Evolutionary conservation across 2,329 filamentous ascomycete species (phyloP), one percentile per base, ranked within the genome.

Genomic region (Dothistroma septosporum): DNA sequence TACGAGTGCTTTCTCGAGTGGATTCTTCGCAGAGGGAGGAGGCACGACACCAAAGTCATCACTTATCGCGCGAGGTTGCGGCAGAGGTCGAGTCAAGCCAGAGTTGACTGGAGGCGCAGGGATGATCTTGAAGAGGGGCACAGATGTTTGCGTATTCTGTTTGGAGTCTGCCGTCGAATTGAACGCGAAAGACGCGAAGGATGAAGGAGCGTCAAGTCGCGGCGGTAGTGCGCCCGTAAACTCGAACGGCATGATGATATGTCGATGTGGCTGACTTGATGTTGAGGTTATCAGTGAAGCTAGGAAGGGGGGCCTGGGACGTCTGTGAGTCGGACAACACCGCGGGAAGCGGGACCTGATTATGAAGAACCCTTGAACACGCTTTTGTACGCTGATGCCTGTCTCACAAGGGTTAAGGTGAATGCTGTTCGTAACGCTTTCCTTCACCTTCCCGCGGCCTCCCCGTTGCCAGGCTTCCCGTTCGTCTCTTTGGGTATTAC

Each of bases 401-500:
- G 41, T 44, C n/a, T 8, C 19, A 5, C 12, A 44, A 44, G 41
- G 41, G 3, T 44, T n/a, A 5, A 8, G n/a, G 41, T 44, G 50
- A 60, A 53, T 46, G 46, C 16, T 24, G n/a, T 37, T 33, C 37
- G 53, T 32, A 32, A 24, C 33, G n/a, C 32, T 46, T 52, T 33
- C 31, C 22, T 55, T 67, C 61, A 69, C 53, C 60, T 66, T 35
- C 62, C 63, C 19, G 56, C 60, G 12, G 66, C 57, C 57, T 69
- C 65, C 21, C 66, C 68, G 37, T 62, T 62, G 16, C 66, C 68
- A 28, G 58, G 49, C 58, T 68, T 69, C n/a, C 64, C 66, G 57
- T 64, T 21, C 32, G 56, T 58, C 55, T 64, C 71, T 66, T 79
- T 80, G 0, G 79, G 79, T 44, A 82, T 75, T 57, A 99, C 92